Evolutionary conservation across 1,284 basidiomycete genomes (phyloP).

Genomic region (Omphalotus olearius): DNA sequence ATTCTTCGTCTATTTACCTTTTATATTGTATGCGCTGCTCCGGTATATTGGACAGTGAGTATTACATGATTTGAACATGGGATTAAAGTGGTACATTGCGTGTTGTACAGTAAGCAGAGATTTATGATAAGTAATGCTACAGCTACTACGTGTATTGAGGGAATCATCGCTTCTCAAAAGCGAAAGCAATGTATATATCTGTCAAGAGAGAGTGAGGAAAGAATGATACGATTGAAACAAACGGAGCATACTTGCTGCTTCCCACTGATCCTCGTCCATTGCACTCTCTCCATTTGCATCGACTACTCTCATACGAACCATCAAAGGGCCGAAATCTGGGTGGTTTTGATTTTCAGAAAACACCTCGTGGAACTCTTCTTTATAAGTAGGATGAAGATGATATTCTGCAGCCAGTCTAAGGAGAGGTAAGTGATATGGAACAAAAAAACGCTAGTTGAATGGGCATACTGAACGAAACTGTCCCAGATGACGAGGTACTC

Average conservation of each 20-base stretch:
- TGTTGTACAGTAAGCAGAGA: conserved; percentile 2
- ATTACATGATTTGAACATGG: conserved; percentile 4
- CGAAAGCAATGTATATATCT: conserved; percentile 86
- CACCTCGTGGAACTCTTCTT: conserved; percentile 86
- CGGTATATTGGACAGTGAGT: background rate
- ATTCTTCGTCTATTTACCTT: background rate
- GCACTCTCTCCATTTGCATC: conserved; percentile 79
- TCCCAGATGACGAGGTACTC: conserved; percentile 97
- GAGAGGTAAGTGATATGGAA: conserved; percentile 7
- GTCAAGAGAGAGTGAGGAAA: conserved; percentile 4
- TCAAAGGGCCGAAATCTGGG: conserved; percentile 72
- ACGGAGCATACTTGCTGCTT: conserved; percentile 82
- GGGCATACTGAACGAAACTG: conserved; percentile 77
- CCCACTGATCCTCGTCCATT: conserved; percentile 94
- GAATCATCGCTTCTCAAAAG: conserved; percentile 58
- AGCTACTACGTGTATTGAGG: background rate
- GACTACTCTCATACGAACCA: conserved; percentile 87
- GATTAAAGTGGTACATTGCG: conserved; percentile 3
- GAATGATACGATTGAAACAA: conserved; percentile 3
- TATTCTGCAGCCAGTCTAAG: conserved; percentile 82
- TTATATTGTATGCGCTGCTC: background rate
- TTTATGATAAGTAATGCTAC: background rate
- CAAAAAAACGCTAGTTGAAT: conserved; percentile 3
- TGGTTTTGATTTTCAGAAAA: conserved; percentile 75
- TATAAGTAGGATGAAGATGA: conserved; percentile 72